phyloP scores from a whole-genome alignment of 164 flowering plant genomes.

The Vitis labrusca region DNA sequence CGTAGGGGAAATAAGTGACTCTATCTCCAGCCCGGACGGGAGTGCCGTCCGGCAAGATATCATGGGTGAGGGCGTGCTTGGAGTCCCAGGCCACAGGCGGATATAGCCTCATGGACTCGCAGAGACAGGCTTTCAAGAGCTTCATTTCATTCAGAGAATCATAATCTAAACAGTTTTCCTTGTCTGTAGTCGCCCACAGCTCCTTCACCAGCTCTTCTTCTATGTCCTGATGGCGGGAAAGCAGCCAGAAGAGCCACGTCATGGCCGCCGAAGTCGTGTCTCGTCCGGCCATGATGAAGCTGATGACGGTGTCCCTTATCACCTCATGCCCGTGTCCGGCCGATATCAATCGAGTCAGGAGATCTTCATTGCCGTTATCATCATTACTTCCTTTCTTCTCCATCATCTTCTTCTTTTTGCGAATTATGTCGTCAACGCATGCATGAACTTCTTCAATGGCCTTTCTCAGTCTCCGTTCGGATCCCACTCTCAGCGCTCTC shows the following conservation, averaged over 20 bases:
- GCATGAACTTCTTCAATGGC: constrained; percentile 43
- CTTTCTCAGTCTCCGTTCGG: neutral
- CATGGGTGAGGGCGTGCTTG: constrained; percentile 32
- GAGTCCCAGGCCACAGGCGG: constrained; percentile 54
- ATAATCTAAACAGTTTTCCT: constrained; percentile 8
- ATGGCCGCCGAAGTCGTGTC: constrained; percentile 65
- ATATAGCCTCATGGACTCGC: constrained; percentile 44
- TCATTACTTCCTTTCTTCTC: neutral
- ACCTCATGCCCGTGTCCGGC: constrained; percentile 45
- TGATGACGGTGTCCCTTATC: constrained; percentile 70
- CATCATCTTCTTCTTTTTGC: constrained; percentile 21
- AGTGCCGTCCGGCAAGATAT: constrained; percentile 40
- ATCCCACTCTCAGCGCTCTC: constrained; percentile 10
- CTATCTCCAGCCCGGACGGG: constrained; percentile 36
- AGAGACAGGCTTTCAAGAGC: constrained; percentile 32
- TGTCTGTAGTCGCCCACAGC: neutral
- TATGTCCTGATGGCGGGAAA: constrained; percentile 21
- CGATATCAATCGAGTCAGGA: constrained; percentile 54
- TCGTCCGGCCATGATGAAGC: constrained; percentile 85
- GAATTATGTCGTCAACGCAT: constrained; percentile 42
- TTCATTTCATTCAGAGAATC: constrained; percentile 32
- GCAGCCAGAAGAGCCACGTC: constrained; percentile 47
- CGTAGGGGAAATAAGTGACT: constrained; percentile 47
- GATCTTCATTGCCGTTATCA: constrained; percentile 26
- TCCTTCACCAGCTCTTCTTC: constrained; percentile 32